Evolutionary conservation across 768 basidiomycete genomes (phyloP).

Genomic region (Chalciporus piperatus): DNA sequence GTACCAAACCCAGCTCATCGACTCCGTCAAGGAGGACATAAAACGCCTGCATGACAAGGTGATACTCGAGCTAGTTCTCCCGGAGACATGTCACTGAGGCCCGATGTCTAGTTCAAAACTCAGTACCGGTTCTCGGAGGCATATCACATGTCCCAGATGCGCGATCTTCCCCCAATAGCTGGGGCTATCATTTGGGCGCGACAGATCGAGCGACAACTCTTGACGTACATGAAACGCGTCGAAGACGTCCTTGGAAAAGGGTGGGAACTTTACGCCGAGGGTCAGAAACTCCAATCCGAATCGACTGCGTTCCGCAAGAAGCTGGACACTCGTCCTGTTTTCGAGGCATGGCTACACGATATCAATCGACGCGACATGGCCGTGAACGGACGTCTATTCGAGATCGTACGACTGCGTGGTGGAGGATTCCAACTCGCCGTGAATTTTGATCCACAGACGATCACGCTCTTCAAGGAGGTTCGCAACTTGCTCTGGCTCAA

Average conservation of each 20-base stretch:
- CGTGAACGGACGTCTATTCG: conserved; percentile 88
- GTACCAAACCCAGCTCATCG: conserved; percentile 97
- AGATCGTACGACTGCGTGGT: conserved; percentile 75
- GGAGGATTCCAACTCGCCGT: conserved; percentile 86
- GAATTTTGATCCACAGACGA: conserved; percentile 98
- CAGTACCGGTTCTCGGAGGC: conserved; percentile 95
- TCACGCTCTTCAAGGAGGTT: conserved; percentile 98
- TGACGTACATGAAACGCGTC: conserved; percentile 97
- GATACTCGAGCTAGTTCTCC: neutral
- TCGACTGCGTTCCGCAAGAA: conserved; percentile 91
- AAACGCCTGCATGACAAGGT: conserved; percentile 93
- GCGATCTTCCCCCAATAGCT: conserved; percentile 96
- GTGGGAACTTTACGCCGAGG: conserved; percentile 99
- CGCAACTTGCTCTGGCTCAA: conserved; percentile 94
- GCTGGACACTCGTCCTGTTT: conserved; percentile 90
- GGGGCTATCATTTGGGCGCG: conserved; percentile 98
- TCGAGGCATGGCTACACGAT: conserved; percentile 94
- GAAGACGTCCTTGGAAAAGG: conserved; percentile 98
- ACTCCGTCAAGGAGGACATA: conserved; percentile 98
- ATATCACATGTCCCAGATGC: conserved; percentile 98
- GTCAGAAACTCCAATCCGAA: conserved; percentile 94
- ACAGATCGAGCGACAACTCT: conserved; percentile 96
- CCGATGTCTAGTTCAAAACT: conserved; percentile 75
- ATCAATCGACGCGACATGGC: conserved; percentile 92
- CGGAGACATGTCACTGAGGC: neutral